Evolutionary conservation across 179 eudicot genomes (phyloP).

Genomic region (Actinidia chinensis): DNA sequence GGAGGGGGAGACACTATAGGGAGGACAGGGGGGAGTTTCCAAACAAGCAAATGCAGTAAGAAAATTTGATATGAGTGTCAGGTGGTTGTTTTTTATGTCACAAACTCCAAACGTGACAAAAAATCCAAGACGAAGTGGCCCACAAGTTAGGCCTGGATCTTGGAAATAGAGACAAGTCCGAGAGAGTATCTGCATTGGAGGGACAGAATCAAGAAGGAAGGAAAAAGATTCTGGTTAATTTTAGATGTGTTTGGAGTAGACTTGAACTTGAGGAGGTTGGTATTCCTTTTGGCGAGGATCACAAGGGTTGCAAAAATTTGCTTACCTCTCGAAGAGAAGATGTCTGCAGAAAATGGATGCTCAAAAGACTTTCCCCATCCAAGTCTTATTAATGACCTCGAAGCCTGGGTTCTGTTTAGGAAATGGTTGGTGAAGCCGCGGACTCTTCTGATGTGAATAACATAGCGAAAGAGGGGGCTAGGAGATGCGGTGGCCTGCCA

Average conservation of each 20-base stretch:
- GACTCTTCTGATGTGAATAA: background rate
- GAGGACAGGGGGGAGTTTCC: conserved; percentile 25
- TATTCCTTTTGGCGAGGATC: background rate
- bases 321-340: conserved; percentile 27
- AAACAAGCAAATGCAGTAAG: conserved; percentile 25
- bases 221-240: background rate
- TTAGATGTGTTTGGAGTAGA: background rate
- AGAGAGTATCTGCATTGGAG: conserved; percentile 11
- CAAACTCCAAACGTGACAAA: conserved; percentile 26
- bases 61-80: conserved; percentile 37
- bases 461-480: conserved; percentile 15
- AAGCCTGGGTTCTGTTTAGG: conserved; percentile 33
- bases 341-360: conserved; percentile 41
- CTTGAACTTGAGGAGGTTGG: background rate
- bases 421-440: conserved; percentile 18
- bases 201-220: background rate
- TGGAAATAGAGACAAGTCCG: conserved; percentile 25
- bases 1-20: background rate
- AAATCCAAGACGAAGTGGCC: conserved; percentile 39
- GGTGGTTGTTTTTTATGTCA: conserved; percentile 39
- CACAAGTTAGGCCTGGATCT: conserved; percentile 29
- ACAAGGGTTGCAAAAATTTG: background rate
- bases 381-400: conserved; percentile 7
- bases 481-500: conserved; percentile 43
- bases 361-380: conserved; percentile 24